Conservation (phyloP, 768 basidiomycete species). For the Mycena venus region DNA sequence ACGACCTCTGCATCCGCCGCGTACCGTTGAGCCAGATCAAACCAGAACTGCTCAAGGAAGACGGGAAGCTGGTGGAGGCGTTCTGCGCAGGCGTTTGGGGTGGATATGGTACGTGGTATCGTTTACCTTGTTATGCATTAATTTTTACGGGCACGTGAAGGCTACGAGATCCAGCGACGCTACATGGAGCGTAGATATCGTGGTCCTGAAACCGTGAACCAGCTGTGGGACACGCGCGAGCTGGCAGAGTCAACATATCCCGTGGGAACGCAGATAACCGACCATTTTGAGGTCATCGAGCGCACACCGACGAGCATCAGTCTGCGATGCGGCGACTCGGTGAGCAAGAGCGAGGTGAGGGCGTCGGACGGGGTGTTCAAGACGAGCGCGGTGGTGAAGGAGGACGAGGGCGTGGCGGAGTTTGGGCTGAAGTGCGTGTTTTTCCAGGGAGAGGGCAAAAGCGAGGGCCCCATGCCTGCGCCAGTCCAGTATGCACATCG, state of each 20-base stretch:
- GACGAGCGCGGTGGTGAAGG: constrained; percentile 32
- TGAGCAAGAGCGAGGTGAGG: constrained; percentile 24
- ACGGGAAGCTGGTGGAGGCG: constrained; percentile 30
- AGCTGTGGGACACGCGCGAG: constrained; percentile 32
- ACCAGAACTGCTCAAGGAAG: constrained; percentile 28
- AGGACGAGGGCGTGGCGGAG: constrained; percentile 31
- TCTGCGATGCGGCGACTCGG: constrained; percentile 32
- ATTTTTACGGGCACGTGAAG: not conserved
- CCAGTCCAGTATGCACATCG: constrained; percentile 22
- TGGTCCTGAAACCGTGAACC: constrained; percentile 22
- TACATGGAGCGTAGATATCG: constrained; percentile 33
- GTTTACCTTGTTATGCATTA: too few species aligned
- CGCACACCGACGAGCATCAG: constrained; percentile 31
- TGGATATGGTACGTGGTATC: constrained; percentile 27
- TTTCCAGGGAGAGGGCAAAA: constrained; percentile 28
- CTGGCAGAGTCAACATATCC: constrained; percentile 28
- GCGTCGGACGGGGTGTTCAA: constrained; percentile 34
- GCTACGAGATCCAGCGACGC: constrained; percentile 31
- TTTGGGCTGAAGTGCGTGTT: constrained; percentile 34
- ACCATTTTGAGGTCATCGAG: constrained; percentile 36
- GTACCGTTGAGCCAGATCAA: constrained; percentile 30
- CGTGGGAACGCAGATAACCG: constrained; percentile 31
- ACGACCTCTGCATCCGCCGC: constrained; percentile 30
- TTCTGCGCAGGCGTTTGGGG: constrained; percentile 33
- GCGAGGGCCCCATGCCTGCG: constrained; percentile 20